Evolutionary conservation across 495 filamentous ascomycete species (phyloP), one percentile per base, ranked within the genome.

Genomic region (Tetracladium marchalianum): DNA sequence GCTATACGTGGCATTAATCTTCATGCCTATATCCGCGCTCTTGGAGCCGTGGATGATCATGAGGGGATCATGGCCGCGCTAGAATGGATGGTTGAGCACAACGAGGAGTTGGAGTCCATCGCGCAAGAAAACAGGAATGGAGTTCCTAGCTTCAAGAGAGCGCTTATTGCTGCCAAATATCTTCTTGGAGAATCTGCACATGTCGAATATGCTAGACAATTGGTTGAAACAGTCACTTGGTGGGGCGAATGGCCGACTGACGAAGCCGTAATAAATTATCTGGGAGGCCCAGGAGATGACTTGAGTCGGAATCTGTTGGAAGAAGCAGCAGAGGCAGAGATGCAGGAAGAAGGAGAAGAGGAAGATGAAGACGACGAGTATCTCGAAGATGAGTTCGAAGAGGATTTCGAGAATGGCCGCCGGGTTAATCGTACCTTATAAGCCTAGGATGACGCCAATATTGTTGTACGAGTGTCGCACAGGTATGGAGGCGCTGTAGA

Each of bases 21-120:
- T 12, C 76, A 81, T 58, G 62, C 59, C 4, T 77, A 76, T 54
- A 63, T 79, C 31, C 63, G 76, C 49, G 65, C 69, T 13, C 57
- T 80, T 10, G 77, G 75, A 10, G 47, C 68, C 0, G 60, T 63
- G 1, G 62, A 65, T 41, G 75, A 81, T 44, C 64, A 65, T 35
- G 55, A 68, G n/a, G 72, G 68, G 5, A 53, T 81, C 22, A 44
- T 76, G 11, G 64, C 65, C 38, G 53, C 78, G 16, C 54, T 79
- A 16, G 55, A 63, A 24, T 79, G 76, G 76, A 78, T 80, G 71
- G 66, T 45, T 11, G 13, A 42, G 22, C 19, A 56, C 18, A 13
- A 52, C 3, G 32, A 45, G 9, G 57, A 52, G 27, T 31, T 60
- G 11, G 43, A 53, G 1, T 11, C 37, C n/a, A 35, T 44, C 11